Conservation (phyloP, 495 filamentous ascomycete species). For the Achaetomiella virescens region DNA sequence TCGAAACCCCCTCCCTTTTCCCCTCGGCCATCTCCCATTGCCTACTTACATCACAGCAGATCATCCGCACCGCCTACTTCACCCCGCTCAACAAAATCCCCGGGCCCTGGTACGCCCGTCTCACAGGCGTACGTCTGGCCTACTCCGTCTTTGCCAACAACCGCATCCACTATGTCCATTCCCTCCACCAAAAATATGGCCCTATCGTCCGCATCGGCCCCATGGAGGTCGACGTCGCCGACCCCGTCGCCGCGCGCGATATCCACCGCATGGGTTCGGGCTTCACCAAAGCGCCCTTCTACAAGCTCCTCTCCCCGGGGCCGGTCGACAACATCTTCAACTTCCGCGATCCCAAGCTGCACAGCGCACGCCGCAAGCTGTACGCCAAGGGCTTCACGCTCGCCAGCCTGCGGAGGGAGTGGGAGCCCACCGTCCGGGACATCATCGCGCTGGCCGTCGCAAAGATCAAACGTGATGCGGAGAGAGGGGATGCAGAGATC, state of each 20-base stretch:
- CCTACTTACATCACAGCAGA: too few relatives aligned
- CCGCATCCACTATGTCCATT: conserved; percentile 8
- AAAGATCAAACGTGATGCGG: conserved; percentile 11
- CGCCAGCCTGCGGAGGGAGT: conserved; percentile 12
- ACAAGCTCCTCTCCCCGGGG: conserved; percentile 13
- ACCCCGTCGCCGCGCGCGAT: conserved; percentile 47
- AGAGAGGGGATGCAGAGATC: conserved; percentile 34
- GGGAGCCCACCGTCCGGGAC: conserved; percentile 9
- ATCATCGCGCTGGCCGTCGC: conserved; percentile 2
- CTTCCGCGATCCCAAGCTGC: conserved; percentile 7
- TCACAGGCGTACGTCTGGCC: conserved; percentile 33
- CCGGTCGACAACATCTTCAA: conserved; percentile 13
- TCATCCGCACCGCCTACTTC: conserved; percentile 44
- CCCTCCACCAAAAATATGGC: conserved; percentile 45
- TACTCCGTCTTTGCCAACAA: conserved; percentile 13
- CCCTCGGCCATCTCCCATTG: too few relatives aligned
- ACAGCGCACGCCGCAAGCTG: conserved; percentile 9
- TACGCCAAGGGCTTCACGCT: conserved; percentile 14
- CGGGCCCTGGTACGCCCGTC: conserved; percentile 40
- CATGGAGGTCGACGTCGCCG: conserved; percentile 47
- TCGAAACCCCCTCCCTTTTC: neutral
- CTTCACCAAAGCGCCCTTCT: conserved; percentile 13
- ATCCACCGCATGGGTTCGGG: conserved; percentile 35
- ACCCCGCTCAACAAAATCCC: conserved; percentile 47
- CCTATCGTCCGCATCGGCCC: conserved; percentile 51